Base-by-base conservation (phyloP, 1,139 yeast species). In the Diutina sp. region DNA sequence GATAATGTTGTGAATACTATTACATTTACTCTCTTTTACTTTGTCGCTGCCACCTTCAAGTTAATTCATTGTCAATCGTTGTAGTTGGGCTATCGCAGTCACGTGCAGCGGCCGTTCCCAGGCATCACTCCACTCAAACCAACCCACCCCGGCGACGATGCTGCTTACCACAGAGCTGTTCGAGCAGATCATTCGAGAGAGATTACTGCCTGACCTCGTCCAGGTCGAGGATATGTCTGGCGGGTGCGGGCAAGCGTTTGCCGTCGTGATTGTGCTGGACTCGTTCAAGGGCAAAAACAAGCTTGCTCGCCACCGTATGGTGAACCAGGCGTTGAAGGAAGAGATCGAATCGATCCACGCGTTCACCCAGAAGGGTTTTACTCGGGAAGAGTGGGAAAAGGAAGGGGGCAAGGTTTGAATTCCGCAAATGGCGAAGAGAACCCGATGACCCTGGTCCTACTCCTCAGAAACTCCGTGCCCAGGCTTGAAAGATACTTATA, bases 321-420 rank as follows among this genome's bases (percentile, higher is more conserved):
- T 95, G 55, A 93, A 95, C 69, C 76, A 70, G 48, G 84, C 89
- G 0, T 76, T 93, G 60, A 85, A 84, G 65, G 90, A 85, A 18
- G 97, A 91, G 67, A 89, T 93, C 52, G 85, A 89, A 0, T 72
- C 78, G 6, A 90, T 93, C 52, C 99, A 93, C 71, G 99, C 99
- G 0, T 95, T 93, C 68, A 90, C 97, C 0, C 97, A 93, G 65
- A 90, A 89, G 71, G 86, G 90, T 25, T 84, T 80, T 63, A 86
- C 95, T 0, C 79, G 80, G 2, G 84, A 79, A 35, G 95, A 87
- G 67, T 87, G 91, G 90, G 72, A 72, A 30, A 50, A 50, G 45
- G 53, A 50, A 32, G 53, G 53, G 28, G 53, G 53, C 14, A 46
- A 46, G 30, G 28, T 46, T 2, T 46, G n/a, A 35, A 14, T 35